These are phyloP conservation scores for Trichoderma sp. DNA, from an alignment of 2,329 filamentous ascomycete genomes.

Conservation along the genomic window DNA sequence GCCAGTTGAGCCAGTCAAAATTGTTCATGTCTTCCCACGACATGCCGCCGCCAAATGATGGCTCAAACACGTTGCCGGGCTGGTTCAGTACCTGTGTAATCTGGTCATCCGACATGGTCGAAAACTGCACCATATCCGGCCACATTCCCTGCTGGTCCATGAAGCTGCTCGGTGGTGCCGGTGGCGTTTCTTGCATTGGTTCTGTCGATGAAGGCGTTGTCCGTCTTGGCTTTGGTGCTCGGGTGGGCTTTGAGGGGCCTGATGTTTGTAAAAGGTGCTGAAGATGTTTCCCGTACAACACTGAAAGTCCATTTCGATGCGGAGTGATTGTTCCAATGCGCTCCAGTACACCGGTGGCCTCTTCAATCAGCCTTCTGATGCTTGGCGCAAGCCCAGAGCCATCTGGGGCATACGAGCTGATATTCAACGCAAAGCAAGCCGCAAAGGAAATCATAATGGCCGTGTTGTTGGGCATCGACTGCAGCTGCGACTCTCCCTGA, in stretches of 20 bases:
- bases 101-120: constrained; percentile 71
- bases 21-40: constrained; percentile 63
- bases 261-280: constrained; percentile 50
- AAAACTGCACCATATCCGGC: constrained; percentile 63
- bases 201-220: constrained; percentile 23
- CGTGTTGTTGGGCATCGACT: constrained; percentile 79
- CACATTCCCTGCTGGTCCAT: constrained; percentile 44
- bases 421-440: constrained; percentile 68
- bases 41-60: constrained; percentile 55
- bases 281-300: constrained; percentile 52
- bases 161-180: constrained; percentile 36
- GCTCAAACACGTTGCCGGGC: constrained; percentile 62
- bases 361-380: constrained; percentile 66
- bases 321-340: constrained; percentile 67
- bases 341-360: constrained; percentile 70
- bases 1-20: constrained; percentile 61
- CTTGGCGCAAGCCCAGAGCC: constrained; percentile 64
- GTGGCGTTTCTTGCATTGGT: constrained; percentile 30
- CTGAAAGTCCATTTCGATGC: constrained; percentile 69
- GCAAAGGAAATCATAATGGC: constrained; percentile 80
- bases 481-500: constrained; percentile 69
- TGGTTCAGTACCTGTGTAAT: constrained; percentile 68
- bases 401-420: constrained; percentile 62
- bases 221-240: constrained; percentile 20
- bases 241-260: constrained; percentile 32